These are phyloP conservation scores for Quillaja saponaria DNA, from an alignment of 306 rosid species.

Conservation along the genomic window DNA sequence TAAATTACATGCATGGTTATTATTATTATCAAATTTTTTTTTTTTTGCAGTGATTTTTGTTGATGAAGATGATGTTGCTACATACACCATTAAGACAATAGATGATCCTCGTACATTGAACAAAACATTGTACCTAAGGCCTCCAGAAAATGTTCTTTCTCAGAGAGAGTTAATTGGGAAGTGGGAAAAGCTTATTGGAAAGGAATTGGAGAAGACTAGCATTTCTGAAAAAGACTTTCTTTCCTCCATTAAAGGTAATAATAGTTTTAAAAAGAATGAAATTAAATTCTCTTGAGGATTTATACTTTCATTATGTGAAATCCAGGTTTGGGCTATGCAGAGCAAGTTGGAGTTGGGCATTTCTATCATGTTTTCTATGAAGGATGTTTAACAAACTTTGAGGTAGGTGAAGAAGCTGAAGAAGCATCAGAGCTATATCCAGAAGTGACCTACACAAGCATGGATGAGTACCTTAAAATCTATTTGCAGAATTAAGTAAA, in stretches of 20 bases:
- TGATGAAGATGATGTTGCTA: conserved; percentile 76
- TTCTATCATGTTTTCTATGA: conserved; percentile 75
- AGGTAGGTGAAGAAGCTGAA: conserved; percentile 60
- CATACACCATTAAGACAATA: conserved; percentile 68
- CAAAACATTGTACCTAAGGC: conserved; percentile 78
- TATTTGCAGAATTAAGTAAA: conserved; percentile 18
- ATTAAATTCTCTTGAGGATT: no score
- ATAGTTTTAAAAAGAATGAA: neutral
- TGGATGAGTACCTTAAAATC: conserved; percentile 58
- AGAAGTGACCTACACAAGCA: conserved; percentile 67
- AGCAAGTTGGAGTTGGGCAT: conserved; percentile 66
- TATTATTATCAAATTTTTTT: no score
- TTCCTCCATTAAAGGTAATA: conserved; percentile 59
- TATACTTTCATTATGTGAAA: neutral
- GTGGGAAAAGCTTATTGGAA: conserved; percentile 69
- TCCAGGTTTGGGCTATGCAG: conserved; percentile 50
- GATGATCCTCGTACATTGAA: conserved; percentile 77
- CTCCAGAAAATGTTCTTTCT: conserved; percentile 66
- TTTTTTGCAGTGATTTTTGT: conserved; percentile 40
- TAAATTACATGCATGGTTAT: no score
- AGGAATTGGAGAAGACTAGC: conserved; percentile 46
- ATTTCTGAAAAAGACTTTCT: conserved; percentile 61
- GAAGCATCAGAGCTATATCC: conserved; percentile 91
- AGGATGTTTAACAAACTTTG: conserved; percentile 73
- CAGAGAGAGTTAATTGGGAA: conserved; percentile 60